Conservation (phyloP, 1,284 basidiomycete genomes). For the Ganoderma sinense region DNA sequence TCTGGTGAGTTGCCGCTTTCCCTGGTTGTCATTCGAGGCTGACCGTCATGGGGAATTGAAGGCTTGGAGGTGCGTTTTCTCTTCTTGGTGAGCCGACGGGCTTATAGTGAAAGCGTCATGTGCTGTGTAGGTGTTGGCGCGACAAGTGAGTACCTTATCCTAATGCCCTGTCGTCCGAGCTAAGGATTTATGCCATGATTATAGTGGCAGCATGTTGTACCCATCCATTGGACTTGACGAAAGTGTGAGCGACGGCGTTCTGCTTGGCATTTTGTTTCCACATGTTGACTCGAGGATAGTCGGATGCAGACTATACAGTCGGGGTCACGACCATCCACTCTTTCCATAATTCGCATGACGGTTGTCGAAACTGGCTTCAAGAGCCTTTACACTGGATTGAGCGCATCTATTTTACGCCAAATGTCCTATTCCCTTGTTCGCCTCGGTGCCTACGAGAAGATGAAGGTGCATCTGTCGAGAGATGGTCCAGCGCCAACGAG, state of each 20-base stretch:
- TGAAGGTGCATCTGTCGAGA: conserved; percentile 64
- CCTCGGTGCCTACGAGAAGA: conserved; percentile 84
- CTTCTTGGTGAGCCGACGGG: background rate
- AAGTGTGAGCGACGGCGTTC: conserved; percentile 67
- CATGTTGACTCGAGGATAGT: conserved; percentile 44
- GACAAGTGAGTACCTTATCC: conserved; percentile 61
- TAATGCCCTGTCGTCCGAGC: conserved; percentile 12
- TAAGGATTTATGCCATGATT: conserved; percentile 18
- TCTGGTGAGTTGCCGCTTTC: conserved; percentile 57
- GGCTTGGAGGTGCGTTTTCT: conserved; percentile 73
- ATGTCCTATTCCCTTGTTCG: conserved; percentile 94
- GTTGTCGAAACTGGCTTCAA: conserved; percentile 68
- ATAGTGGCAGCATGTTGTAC: conserved; percentile 88
- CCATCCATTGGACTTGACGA: conserved; percentile 86
- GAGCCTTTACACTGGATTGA: conserved; percentile 84
- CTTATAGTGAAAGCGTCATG: background rate
- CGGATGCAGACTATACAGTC: conserved; percentile 79
- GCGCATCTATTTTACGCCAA: conserved; percentile 87
- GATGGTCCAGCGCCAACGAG: conserved; percentile 57
- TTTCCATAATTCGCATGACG: conserved; percentile 63
- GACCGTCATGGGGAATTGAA: conserved; percentile 35
- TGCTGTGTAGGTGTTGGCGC: conserved; percentile 69
- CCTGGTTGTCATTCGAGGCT: conserved; percentile 11
- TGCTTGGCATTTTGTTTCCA: background rate
- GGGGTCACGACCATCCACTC: conserved; percentile 60